A percentile compares a stretch with the other conserved stretches of the same genome.
Conservation (phyloP, 352 stramenopile genomes). For the Phytophthora ramorum region DNA sequence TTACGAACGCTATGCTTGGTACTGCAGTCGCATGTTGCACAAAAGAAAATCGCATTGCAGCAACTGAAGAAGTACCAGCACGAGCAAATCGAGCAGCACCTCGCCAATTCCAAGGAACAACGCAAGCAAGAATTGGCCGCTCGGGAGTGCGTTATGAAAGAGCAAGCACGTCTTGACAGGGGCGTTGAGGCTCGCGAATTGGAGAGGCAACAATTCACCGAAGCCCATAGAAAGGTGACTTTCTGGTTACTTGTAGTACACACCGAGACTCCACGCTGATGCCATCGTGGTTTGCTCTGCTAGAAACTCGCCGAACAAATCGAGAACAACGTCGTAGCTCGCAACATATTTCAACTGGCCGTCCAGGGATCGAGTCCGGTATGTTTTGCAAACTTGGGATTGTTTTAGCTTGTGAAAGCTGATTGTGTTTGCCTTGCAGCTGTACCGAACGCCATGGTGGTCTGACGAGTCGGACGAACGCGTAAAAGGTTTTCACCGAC, state of each 20-base stretch:
- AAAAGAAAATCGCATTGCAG: constrained; percentile 34
- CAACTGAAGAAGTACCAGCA: constrained; percentile 40
- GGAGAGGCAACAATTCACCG: constrained; percentile 25
- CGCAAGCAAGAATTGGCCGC: constrained; percentile 36
- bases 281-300: background rate
- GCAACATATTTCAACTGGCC: constrained; percentile 25
- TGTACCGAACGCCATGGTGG: constrained; percentile 52
- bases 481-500: constrained; percentile 30
- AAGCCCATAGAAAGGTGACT: constrained; percentile 22
- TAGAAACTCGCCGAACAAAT: constrained; percentile 43
- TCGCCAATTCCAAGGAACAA: constrained; percentile 12
- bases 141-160: constrained; percentile 14
- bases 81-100: constrained; percentile 37
- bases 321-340: constrained; percentile 31
- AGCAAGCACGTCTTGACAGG: constrained; percentile 25
- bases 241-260: background rate
- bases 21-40: constrained; percentile 12
- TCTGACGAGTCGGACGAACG: constrained; percentile 46
- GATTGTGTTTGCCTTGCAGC: constrained; percentile 11
- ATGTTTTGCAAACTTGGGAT: background rate
- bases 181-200: constrained; percentile 16
- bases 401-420: background rate
- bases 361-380: constrained; percentile 40
- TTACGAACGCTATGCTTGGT: background rate
- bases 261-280: background rate